phyloP scores from a whole-genome alignment of 2,329 filamentous ascomycete genomes.

The Septoria petroselini region DNA sequence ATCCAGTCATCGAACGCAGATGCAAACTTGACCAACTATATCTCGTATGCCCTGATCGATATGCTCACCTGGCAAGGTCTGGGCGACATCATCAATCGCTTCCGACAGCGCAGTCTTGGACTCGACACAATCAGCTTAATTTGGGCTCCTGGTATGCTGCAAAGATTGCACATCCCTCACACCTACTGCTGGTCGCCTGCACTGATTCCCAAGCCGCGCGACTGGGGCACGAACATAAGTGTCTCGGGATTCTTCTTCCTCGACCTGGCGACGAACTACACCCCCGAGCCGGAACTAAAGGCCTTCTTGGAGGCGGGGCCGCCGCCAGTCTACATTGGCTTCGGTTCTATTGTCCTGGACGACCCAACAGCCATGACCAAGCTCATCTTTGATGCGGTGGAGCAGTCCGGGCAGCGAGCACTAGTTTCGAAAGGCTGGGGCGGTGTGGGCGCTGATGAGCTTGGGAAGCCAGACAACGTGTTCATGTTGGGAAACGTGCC shows the following conservation, averaged over 20 bases:
- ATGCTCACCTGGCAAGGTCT: constrained; percentile 92
- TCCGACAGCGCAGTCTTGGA: constrained; percentile 69
- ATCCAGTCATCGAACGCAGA: constrained; percentile 74
- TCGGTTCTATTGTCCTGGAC: constrained; percentile 78
- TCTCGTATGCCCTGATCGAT: constrained; percentile 80
- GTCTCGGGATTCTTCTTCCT: constrained; percentile 77
- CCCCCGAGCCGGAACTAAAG: constrained; percentile 62
- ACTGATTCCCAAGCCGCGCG: constrained; percentile 72
- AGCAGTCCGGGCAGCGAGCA: constrained; percentile 50
- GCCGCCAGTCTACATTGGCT: constrained; percentile 77
- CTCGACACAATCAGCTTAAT: constrained; percentile 75
- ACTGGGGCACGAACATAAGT: constrained; percentile 70
- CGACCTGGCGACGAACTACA: constrained; percentile 63
- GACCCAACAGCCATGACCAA: constrained; percentile 68
- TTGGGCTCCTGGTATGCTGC: constrained; percentile 77
- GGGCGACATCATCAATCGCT: constrained; percentile 86
- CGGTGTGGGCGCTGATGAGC: constrained; percentile 42
- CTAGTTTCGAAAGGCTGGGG: constrained; percentile 58
- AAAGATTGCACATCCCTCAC: constrained; percentile 72
- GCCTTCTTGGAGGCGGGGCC: constrained; percentile 66
- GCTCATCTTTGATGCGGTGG: constrained; percentile 69
- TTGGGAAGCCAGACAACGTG: constrained; percentile 43
- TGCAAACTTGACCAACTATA: constrained; percentile 72
- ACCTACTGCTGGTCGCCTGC: constrained; percentile 91
- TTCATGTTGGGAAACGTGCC: constrained; percentile 56